These are phyloP conservation scores for Ogataea thermomethanolica DNA, from an alignment of 805 yeast genomes.

Conservation along the genomic window DNA sequence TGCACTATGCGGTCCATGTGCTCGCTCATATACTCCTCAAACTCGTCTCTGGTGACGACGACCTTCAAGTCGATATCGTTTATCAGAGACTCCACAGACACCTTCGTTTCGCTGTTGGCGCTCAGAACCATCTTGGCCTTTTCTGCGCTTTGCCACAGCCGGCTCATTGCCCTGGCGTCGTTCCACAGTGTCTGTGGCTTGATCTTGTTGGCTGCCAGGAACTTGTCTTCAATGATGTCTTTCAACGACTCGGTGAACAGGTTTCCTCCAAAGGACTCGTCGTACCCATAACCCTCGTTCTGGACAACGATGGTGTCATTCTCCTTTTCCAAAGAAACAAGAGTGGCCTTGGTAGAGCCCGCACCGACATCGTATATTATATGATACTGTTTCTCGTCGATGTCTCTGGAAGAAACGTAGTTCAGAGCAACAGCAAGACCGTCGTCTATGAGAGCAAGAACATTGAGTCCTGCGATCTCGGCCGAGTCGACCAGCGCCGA, in stretches of 20 bases:
- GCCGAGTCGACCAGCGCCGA: conserved; percentile 70
- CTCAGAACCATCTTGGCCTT: conserved; percentile 83
- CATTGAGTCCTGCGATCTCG: conserved; percentile 60
- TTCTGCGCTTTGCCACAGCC: conserved; percentile 80
- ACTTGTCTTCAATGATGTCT: conserved; percentile 55
- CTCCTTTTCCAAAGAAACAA: conserved; percentile 58
- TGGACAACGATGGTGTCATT: conserved; percentile 45
- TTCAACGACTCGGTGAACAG: conserved; percentile 63
- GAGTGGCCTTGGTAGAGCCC: conserved; percentile 82
- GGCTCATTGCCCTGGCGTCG: conserved; percentile 50
- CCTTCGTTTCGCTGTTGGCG: conserved; percentile 78
- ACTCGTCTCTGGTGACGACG: conserved; percentile 70
- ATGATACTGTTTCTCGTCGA: conserved; percentile 52
- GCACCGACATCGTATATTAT: conserved; percentile 90
- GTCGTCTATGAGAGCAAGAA: conserved; percentile 75
- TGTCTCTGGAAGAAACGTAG: conserved; percentile 56
- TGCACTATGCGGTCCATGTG: conserved; percentile 42
- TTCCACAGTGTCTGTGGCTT: conserved; percentile 36
- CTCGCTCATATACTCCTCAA: conserved; percentile 56
- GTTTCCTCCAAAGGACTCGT: conserved; percentile 72
- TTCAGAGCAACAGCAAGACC: conserved; percentile 90
- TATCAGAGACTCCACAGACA: conserved; percentile 70
- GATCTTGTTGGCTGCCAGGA: conserved; percentile 44
- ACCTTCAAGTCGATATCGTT: conserved; percentile 73
- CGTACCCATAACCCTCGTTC: conserved; percentile 70